Evolutionary conservation across 306 rosid genomes (phyloP).

Genomic region (Cucumis cinereus): DNA sequence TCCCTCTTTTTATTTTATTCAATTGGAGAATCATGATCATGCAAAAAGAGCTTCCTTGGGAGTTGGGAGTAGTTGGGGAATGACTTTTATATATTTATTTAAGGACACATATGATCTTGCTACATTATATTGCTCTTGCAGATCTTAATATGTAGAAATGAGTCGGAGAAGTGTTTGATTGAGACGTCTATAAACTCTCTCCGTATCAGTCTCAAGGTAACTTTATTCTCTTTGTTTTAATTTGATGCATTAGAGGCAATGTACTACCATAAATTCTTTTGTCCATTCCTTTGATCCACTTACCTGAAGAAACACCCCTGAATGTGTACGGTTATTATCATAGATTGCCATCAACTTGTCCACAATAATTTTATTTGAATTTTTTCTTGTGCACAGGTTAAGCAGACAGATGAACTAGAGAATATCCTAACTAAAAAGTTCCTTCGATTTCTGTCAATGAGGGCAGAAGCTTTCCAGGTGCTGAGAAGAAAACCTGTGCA

Average conservation of each 20-base stretch:
- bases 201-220: slow-evolving; percentile 92
- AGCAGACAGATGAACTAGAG: slow-evolving; percentile 96
- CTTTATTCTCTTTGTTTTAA: not conserved
- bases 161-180: slow-evolving; percentile 86
- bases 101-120: slow-evolving; percentile 2
- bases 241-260: not conserved
- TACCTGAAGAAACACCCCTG: not conserved
- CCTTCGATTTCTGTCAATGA: slow-evolving; percentile 92
- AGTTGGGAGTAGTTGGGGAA: not conserved
- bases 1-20: not conserved
- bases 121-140: slow-evolving; percentile 17
- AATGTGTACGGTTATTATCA: not conserved
- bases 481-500: slow-evolving; percentile 89
- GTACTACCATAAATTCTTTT: not conserved
- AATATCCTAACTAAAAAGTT: slow-evolving; percentile 89
- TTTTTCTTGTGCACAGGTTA: slow-evolving; percentile 48
- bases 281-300: not conserved
- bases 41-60: not conserved
- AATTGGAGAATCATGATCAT: not conserved
- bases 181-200: slow-evolving; percentile 96
- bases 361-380: not conserved
- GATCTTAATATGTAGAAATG: slow-evolving; percentile 91
- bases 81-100: not conserved
- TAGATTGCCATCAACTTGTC: not conserved
- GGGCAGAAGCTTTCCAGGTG: slow-evolving; percentile 98